Percentiles rank a stretch among this genome's conserved stretches.
Conservation (phyloP, 2,329 filamentous ascomycete genomes). For the Monosporascus sp. region DNA sequence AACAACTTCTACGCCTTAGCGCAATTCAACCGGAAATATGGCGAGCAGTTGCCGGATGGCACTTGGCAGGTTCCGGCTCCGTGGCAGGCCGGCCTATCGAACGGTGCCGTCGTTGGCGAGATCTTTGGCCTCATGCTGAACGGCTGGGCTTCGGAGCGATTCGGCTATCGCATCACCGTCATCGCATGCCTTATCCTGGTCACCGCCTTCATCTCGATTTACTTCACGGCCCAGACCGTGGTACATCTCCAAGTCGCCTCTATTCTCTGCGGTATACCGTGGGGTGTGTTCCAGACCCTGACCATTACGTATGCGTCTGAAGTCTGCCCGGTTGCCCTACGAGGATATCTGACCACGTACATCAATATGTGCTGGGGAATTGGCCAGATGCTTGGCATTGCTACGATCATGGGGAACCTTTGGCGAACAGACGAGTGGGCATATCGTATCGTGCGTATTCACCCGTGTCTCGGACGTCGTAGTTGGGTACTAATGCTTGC, state of each 20-base stretch:
- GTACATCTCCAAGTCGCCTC: conserved; percentile 55
- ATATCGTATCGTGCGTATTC: conserved; percentile 42
- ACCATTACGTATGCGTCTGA: conserved; percentile 66
- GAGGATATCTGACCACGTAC: conserved; percentile 65
- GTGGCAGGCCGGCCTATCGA: conserved; percentile 60
- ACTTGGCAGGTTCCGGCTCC: conserved; percentile 52
- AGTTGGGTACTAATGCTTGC: conserved; percentile 7
- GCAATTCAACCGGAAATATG: conserved; percentile 56
- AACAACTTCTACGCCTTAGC: conserved; percentile 70
- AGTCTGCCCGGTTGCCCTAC: conserved; percentile 67
- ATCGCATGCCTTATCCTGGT: conserved; percentile 51
- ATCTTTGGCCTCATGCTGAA: conserved; percentile 64
- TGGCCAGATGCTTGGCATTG: conserved; percentile 69
- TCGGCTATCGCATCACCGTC: conserved; percentile 63
- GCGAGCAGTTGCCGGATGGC: conserved; percentile 39
- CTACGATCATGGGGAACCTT: conserved; percentile 67
- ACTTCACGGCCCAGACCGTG: conserved; percentile 60
- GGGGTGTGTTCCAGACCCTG: conserved; percentile 55
- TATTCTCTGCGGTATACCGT: conserved; percentile 59
- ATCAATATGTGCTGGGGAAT: conserved; percentile 75
- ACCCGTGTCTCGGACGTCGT: neutral
- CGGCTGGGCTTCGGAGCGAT: conserved; percentile 61
- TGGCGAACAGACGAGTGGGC: conserved; percentile 62
- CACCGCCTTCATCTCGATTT: conserved; percentile 55
- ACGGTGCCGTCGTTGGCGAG: conserved; percentile 48